Evolutionary conservation across 805 yeast species (phyloP), one percentile per base, ranked within the genome.

Genomic region (Isabelozyma gotoi): DNA sequence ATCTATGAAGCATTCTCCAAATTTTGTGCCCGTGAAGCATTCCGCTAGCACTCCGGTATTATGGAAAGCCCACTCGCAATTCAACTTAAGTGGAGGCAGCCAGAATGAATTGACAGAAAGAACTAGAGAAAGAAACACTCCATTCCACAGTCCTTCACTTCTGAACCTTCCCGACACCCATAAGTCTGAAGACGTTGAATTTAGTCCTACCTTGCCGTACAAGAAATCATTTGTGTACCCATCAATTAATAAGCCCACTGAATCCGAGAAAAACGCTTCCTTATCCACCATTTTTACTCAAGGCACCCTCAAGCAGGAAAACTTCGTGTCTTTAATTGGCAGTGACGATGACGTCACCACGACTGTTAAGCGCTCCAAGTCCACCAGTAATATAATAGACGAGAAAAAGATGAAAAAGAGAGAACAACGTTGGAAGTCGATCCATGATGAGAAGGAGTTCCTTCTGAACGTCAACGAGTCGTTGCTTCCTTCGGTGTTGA

Each of bases 401-500:
- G 42, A 40, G 12, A 37, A 39, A n/a, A 47, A 40, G 37, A 32
- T 43, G 21, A 46, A 49, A 16, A 52, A 45, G 36, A 44, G 51
- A 31, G 57, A 53, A 19, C 57, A 53, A 19, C 42, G 50, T 21
- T 51, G 58, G 61, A 54, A 57, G 33, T 59, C 63, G 2, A 55
- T 65, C 1, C 46, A 63, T 36, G 59, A 60, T 41, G 73, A 67
- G 41, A 59, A 56, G 36, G 41, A 45, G 4, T 63, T 63, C 38
- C 41, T 67, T 11, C 45, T 55, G n/a, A 56, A 57, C 17, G 59
- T 67, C 8, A 60, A 59, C 48, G 64, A 64, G 41, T 51, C 55
- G 5, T 51, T 67, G 18, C 48, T 67, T 16, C 73, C 73, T 6
- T 50, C 71, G 2, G 71, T 67, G 1, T 49, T 67, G 21, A 62